phyloP scores from a whole-genome alignment of 1,139 yeast genomes.

The Suhomyces anneliseae region DNA sequence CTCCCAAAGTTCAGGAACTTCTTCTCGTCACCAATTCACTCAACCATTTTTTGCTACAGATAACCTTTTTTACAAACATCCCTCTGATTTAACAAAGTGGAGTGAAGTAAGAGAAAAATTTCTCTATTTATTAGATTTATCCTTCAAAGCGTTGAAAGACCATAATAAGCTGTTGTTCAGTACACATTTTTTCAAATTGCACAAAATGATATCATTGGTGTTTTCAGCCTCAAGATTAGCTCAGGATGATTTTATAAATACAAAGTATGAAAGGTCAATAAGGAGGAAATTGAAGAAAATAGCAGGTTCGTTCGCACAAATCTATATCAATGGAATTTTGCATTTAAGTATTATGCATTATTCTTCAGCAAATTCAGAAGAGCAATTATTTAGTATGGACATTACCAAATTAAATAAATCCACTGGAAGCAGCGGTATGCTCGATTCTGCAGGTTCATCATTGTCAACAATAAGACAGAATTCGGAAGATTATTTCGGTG shows the following conservation, averaged over 20 bases:
- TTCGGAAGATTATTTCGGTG: conserved; percentile 2
- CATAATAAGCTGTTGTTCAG: conserved; percentile 51
- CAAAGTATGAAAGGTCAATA: conserved; percentile 47
- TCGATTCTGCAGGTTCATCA: conserved; percentile 25
- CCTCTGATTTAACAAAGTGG: conserved; percentile 62
- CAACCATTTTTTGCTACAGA: conserved; percentile 45
- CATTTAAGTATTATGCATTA: conserved; percentile 48
- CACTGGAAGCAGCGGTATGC: conserved; percentile 18
- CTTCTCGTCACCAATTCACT: conserved; percentile 42
- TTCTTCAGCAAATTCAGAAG: conserved; percentile 23
- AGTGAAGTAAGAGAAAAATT: conserved; percentile 49
- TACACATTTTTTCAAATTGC: conserved; percentile 51
- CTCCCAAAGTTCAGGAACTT: conserved; percentile 26
- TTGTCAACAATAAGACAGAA: conserved; percentile 27
- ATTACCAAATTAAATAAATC: conserved; percentile 33
- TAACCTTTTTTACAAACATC: conserved; percentile 53
- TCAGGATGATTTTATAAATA: conserved; percentile 47
- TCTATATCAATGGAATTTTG: conserved; percentile 58
- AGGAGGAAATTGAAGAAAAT: conserved; percentile 51
- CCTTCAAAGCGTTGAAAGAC: conserved; percentile 49
- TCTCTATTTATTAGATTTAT: conserved; percentile 44
- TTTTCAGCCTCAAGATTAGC: conserved; percentile 54
- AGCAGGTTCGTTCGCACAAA: conserved; percentile 54
- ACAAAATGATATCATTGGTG: conserved; percentile 47
- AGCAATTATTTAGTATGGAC: conserved; percentile 35